These are phyloP conservation scores for Pseudogymnoascus pannorum DNA, from an alignment of 2,329 filamentous ascomycete species.

Conservation along the genomic window DNA sequence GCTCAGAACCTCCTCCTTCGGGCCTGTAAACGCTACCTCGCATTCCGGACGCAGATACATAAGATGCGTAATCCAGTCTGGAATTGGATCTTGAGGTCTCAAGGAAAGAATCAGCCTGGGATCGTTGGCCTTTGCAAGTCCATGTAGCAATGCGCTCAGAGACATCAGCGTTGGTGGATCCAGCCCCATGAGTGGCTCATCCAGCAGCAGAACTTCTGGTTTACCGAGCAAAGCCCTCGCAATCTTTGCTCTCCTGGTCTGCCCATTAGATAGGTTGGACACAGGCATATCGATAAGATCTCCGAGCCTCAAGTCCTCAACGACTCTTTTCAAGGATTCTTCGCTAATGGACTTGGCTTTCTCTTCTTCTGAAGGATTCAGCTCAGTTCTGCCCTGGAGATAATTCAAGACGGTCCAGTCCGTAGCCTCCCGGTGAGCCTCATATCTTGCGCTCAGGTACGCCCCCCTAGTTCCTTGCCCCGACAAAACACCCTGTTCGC, in stretches of 20 bases:
- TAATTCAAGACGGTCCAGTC: constrained; percentile 83
- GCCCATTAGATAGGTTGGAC: constrained; percentile 86
- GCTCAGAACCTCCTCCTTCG: constrained; percentile 54
- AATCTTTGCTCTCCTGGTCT: constrained; percentile 79
- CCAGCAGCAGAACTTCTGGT: constrained; percentile 76
- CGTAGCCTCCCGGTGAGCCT: constrained; percentile 75
- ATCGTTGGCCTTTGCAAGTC: constrained; percentile 55
- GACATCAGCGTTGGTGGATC: constrained; percentile 73
- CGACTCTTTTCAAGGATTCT: constrained; percentile 52
- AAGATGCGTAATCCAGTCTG: constrained; percentile 84
- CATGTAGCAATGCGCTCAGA: constrained; percentile 63
- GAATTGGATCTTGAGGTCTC: constrained; percentile 78
- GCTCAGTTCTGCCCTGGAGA: constrained; percentile 69
- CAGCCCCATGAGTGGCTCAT: constrained; percentile 94
- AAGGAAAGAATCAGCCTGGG: constrained; percentile 72
- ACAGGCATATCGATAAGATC: constrained; percentile 73
- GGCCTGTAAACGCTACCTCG: constrained; percentile 57
- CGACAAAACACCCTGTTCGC: constrained; percentile 52
- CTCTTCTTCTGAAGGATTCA: constrained; percentile 62
- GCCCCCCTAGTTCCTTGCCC: constrained; percentile 58
- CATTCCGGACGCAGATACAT: constrained; percentile 63
- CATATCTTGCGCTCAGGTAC: constrained; percentile 85
- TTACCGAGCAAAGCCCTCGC: constrained; percentile 72
- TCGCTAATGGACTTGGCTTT: constrained; percentile 43
- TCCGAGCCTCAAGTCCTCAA: constrained; percentile 61